Conservation (phyloP, 1,284 basidiomycete species). For the Ganoderma resinaceum region DNA sequence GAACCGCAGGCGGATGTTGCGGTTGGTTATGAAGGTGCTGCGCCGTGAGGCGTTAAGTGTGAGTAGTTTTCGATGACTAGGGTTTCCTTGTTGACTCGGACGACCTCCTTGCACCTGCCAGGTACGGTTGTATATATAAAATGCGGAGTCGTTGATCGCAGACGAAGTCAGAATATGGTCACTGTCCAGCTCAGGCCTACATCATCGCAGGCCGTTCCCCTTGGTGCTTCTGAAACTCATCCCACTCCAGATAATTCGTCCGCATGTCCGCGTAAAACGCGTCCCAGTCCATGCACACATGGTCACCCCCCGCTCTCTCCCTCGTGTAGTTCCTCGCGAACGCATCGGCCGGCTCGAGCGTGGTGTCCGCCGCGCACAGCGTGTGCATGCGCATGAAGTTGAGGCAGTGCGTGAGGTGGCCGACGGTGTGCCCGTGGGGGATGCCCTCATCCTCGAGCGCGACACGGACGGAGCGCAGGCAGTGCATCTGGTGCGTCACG, state of each 20-base stretch:
- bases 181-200: background rate
- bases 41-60: background rate
- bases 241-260: constrained; percentile 27
- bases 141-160: no score
- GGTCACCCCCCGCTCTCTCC: constrained; percentile 25
- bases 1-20: constrained; percentile 8
- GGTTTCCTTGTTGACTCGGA: background rate
- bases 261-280: constrained; percentile 31
- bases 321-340: constrained; percentile 22
- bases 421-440: constrained; percentile 20
- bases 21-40: constrained; percentile 23
- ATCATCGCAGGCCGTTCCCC: background rate
- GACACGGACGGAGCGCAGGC: constrained; percentile 32
- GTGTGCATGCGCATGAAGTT: constrained; percentile 42
- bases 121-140: background rate
- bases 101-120: no score
- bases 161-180: background rate
- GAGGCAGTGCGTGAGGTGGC: constrained; percentile 31
- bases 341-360: constrained; percentile 40
- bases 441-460: constrained; percentile 27
- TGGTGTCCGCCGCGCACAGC: constrained; percentile 43
- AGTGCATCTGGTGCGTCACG: constrained; percentile 37
- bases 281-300: constrained; percentile 29
- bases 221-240: constrained; percentile 13
- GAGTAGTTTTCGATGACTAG: background rate